These are phyloP conservation scores for Vicia faba DNA, from an alignment of 306 rosid species.

Conservation along the genomic window DNA sequence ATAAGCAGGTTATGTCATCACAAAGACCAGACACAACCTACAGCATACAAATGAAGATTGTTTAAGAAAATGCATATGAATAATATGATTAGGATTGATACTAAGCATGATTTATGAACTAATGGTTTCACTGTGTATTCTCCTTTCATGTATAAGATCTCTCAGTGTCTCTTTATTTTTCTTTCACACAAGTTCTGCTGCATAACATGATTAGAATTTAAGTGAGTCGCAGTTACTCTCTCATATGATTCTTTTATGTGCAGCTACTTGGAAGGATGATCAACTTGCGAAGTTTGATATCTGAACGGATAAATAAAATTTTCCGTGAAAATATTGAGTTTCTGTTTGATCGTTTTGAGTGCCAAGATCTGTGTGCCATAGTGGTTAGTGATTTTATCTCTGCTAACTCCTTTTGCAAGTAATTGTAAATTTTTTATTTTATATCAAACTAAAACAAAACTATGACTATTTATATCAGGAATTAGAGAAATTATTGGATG, in stretches of 20 bases:
- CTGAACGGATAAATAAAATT: slow-evolving; percentile 79
- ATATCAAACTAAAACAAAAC: slow-evolving; percentile 31
- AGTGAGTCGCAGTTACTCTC: slow-evolving; percentile 15
- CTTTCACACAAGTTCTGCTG: slow-evolving; percentile 4
- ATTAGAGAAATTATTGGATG: slow-evolving; percentile 79
- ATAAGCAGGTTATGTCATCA: slow-evolving; percentile 13
- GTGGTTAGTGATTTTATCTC: slow-evolving; percentile 68
- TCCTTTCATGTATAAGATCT: slow-evolving; percentile 22
- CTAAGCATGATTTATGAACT: slow-evolving; percentile 18
- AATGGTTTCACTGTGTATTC: slow-evolving; percentile 16
- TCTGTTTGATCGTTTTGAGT: slow-evolving; percentile 94
- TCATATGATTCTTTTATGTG: slow-evolving; percentile 33
- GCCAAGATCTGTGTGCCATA: slow-evolving; percentile 92
- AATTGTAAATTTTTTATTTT: slow-evolving; percentile 20
- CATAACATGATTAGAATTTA: slow-evolving; percentile 14
- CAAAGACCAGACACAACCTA: slow-evolving; percentile 12
- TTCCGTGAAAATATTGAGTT: slow-evolving; percentile 95
- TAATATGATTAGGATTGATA: slow-evolving; percentile 10
- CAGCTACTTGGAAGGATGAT: slow-evolving; percentile 97
- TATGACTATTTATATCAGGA: slow-evolving; percentile 61
- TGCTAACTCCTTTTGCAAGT: slow-evolving; percentile 31
- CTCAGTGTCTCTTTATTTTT: slow-evolving; percentile 7
- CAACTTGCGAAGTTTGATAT: slow-evolving; percentile 81
- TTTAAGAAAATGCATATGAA: slow-evolving; percentile 32
- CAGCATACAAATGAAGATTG: neutral